Evolutionary conservation across 495 filamentous ascomycete species (phyloP).

Genomic region (Penicillium simplicissimum): DNA sequence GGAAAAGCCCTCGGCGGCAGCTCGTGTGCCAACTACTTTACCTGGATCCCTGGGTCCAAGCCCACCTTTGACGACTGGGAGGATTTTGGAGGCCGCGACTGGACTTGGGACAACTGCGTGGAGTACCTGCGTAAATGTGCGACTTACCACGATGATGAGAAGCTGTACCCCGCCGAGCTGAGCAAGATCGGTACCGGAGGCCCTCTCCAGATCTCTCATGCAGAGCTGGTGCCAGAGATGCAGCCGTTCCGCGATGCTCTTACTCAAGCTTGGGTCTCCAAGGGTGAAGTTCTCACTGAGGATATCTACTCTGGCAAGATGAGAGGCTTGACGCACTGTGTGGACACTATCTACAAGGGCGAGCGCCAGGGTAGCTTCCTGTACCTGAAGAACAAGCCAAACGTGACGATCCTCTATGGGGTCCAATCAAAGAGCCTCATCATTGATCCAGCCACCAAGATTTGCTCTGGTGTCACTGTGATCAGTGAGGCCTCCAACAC

Average conservation of each 20-base stretch:
- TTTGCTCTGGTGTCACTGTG: conserved; percentile 48
- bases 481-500: conserved; percentile 35
- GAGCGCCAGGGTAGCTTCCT: conserved; percentile 53
- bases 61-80: conserved; percentile 61
- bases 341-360: conserved; percentile 60
- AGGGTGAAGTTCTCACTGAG: conserved; percentile 51
- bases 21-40: conserved; percentile 56
- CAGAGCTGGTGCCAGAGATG: conserved; percentile 55
- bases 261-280: conserved; percentile 56
- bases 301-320: conserved; percentile 59
- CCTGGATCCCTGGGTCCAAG: conserved; percentile 55
- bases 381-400: conserved; percentile 55
- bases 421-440: conserved; percentile 54
- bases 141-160: conserved; percentile 57
- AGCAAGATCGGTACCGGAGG: conserved; percentile 50
- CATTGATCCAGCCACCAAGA: conserved; percentile 44
- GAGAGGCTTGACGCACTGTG: conserved; percentile 55
- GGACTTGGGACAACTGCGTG: conserved; percentile 55
- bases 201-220: conserved; percentile 57
- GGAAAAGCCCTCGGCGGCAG: conserved; percentile 59
- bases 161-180: no score
- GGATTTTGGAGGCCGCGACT: conserved; percentile 54
- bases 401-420: conserved; percentile 52
- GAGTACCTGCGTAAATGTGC: conserved; percentile 57
- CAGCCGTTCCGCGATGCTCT: conserved; percentile 56